Evolutionary conservation across 2,329 filamentous ascomycete species (phyloP), one percentile per base, ranked within the genome.

Genomic region (Trichoderma pleuroti): DNA sequence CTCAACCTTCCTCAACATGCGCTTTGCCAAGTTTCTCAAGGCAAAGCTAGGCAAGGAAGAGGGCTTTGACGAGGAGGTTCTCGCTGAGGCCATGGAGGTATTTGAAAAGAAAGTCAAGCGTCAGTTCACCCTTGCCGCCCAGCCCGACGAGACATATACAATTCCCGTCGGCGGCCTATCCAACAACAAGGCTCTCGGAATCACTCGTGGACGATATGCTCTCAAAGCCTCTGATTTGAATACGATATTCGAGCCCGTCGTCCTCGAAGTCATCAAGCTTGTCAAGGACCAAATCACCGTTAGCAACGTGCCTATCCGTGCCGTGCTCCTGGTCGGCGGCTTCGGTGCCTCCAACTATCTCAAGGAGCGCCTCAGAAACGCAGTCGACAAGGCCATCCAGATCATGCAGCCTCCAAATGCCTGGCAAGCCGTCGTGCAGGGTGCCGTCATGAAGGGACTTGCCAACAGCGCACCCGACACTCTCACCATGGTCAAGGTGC

Each of bases 371-470:
- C 74, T 86, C 10, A 76, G 78, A 62, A 74, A 77, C 65, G 73
- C 79, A 0, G 75, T 84, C 21, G 77, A 77, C 36, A 72, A 72
- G 24, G 75, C 75, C 0, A 78, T 84, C 21, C 76, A 81, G 68
- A 80, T 86, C 63, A 75, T 86, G 72, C 84, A 84, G 71, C 84
- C 85, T 0, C 78, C 80, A 5, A 81, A 83, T 64, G 80, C 83
- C 18, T 86, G 84, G 84, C 79, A 81, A 14, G 82, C 84, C 2
- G 82, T 86, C 9, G 83, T 84, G 0, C 81, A 81, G 39, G 85
- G 85, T 21, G 85, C 85, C 18, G 83, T 86, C 26, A 82, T 84
- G 79, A 85, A 84, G 74, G 84, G 84, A 1, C 76, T 86, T 2
- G 80, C 81, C 1, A 77, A 79, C 24, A 76, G 75, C 34, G 76